These are phyloP conservation scores for Phytophthora cryptogea DNA, from an alignment of 352 stramenopile genomes.

Conservation along the genomic window DNA sequence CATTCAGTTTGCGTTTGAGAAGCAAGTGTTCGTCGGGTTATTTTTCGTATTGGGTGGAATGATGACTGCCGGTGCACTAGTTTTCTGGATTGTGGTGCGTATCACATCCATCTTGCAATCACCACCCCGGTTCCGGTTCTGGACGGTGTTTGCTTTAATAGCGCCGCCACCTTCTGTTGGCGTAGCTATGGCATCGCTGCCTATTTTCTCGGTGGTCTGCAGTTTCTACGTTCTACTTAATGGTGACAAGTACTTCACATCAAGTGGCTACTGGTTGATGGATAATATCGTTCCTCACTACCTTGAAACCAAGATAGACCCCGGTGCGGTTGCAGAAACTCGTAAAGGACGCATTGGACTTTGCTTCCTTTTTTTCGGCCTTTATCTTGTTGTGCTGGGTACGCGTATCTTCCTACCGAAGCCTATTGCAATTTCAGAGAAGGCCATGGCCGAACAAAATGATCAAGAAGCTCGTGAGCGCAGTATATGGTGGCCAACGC, in stretches of 20 bases:
- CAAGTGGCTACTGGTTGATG: conserved; percentile 74
- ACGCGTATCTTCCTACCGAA: conserved; percentile 94
- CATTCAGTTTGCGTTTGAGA: conserved; percentile 96
- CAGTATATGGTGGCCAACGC: conserved; percentile 88
- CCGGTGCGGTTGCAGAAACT: conserved; percentile 59
- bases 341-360: conserved; percentile 91
- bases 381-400: conserved; percentile 86
- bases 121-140: conserved; percentile 93
- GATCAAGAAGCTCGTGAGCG: conserved; percentile 65
- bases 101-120: conserved; percentile 92
- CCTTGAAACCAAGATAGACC: conserved; percentile 84
- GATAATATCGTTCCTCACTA: conserved; percentile 89
- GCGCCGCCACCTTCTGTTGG: conserved; percentile 87
- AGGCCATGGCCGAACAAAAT: conserved; percentile 85
- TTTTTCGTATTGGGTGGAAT: conserved; percentile 93
- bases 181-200: conserved; percentile 87
- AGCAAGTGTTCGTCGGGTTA: conserved; percentile 92
- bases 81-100: conserved; percentile 92
- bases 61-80: conserved; percentile 76
- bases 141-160: conserved; percentile 91
- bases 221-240: conserved; percentile 78
- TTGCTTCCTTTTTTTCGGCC: conserved; percentile 91
- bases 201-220: conserved; percentile 76
- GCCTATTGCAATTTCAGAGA: conserved; percentile 88
- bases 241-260: conserved; percentile 48